phyloP scores from a whole-genome alignment of 768 basidiomycete genomes.

The Austroboletus eburneus region DNA sequence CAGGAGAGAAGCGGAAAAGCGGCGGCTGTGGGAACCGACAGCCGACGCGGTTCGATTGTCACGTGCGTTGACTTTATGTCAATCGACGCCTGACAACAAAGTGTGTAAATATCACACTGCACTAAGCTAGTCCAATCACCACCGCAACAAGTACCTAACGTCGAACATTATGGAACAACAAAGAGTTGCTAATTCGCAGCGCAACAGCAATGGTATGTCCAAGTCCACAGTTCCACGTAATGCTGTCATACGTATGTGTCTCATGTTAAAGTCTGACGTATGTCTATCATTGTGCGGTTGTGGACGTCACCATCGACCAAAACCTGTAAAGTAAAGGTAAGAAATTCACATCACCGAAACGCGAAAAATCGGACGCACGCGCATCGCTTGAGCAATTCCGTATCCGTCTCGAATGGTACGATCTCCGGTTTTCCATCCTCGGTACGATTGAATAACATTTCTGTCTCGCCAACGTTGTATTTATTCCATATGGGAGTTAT shows the following conservation, averaged over 20 bases:
- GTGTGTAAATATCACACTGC: no score
- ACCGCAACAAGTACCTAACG: no score
- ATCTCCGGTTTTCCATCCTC: slow-evolving; percentile 3
- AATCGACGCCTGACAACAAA: background rate
- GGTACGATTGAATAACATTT: slow-evolving; percentile 17
- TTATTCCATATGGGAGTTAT: slow-evolving; percentile 15
- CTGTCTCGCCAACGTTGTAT: slow-evolving; percentile 1
- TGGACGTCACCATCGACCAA: slow-evolving; percentile 9
- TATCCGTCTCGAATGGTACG: slow-evolving; percentile 2
- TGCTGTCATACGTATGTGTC: no score
- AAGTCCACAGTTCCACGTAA: no score
- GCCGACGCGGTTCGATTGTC: slow-evolving; percentile 31
- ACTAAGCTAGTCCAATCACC: no score
- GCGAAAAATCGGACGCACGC: slow-evolving; percentile 5
- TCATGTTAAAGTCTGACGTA: background rate
- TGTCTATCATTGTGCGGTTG: slow-evolving; percentile 7
- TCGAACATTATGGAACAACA: no score
- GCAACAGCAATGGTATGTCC: no score
- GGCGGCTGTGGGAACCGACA: slow-evolving; percentile 14
- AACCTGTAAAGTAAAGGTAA: slow-evolving; percentile 3
- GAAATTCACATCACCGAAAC: background rate
- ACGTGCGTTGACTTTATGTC: slow-evolving; percentile 30
- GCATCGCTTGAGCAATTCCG: slow-evolving; percentile 4
- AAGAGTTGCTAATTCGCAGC: no score
- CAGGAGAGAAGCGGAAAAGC: slow-evolving; percentile 2